Evolutionary conservation across 768 basidiomycete species (phyloP).

Genomic region (Lepiota venenata): DNA sequence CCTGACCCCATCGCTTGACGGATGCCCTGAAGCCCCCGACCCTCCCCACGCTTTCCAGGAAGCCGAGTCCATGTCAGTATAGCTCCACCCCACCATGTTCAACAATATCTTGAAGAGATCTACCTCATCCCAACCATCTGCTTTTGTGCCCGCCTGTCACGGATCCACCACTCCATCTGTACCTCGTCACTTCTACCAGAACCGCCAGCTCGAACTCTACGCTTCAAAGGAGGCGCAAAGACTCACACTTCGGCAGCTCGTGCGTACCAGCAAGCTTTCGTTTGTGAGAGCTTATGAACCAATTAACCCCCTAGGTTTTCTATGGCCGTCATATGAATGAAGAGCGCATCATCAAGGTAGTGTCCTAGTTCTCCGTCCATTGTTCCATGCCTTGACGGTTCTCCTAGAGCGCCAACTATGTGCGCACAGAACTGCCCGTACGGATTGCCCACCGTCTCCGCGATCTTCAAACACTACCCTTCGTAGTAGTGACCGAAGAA

Average conservation of each 20-base stretch:
- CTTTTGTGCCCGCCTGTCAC: not conserved
- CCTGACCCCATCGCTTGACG: not conserved
- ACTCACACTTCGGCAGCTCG: constrained; percentile 77
- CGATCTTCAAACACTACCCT: constrained; percentile 84
- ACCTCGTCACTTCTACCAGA: constrained; percentile 73
- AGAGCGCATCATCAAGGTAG: constrained; percentile 72
- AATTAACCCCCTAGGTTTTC: constrained; percentile 66
- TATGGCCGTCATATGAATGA: constrained; percentile 82
- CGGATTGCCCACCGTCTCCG: constrained; percentile 85
- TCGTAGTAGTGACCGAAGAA: constrained; percentile 84
- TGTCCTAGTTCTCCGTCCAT: constrained; percentile 10
- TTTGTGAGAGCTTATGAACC: not conserved
- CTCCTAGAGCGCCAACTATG: constrained; percentile 81
- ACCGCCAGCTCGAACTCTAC: constrained; percentile 77
- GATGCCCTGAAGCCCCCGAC: not conserved
- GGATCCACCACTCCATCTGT: constrained; percentile 16
- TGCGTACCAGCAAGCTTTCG: constrained; percentile 27
- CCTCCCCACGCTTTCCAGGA: not conserved
- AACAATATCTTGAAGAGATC: not conserved
- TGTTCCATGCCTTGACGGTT: not conserved
- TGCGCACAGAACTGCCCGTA: constrained; percentile 84
- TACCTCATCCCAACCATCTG: constrained; percentile 11
- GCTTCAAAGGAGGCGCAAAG: constrained; percentile 70
- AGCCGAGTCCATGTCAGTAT: not conserved
- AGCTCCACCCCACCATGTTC: constrained; percentile 1